phyloP scores from a whole-genome alignment of 1,284 basidiomycete species.

The Sporisorium exsertum region DNA sequence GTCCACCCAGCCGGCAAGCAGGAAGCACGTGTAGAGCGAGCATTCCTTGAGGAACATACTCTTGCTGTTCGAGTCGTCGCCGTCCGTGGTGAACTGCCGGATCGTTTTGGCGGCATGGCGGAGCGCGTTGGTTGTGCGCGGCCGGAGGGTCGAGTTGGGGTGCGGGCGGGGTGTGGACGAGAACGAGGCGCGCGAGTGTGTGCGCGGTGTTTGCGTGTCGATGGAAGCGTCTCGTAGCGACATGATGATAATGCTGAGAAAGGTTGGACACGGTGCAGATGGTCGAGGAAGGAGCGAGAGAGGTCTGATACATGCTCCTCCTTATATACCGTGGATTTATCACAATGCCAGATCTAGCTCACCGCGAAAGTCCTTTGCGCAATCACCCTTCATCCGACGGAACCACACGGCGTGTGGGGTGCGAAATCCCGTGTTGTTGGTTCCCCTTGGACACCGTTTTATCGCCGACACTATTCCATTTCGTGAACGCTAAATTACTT shows the following conservation, averaged over 20 bases:
- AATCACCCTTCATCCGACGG: background rate
- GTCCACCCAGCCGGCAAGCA: conserved; percentile 52
- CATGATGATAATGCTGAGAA: background rate
- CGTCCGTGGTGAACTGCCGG: conserved; percentile 1
- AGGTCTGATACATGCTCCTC: background rate
- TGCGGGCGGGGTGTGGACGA: background rate
- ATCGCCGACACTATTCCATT: background rate
- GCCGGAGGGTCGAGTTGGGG: conserved; percentile 6
- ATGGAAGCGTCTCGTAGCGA: conserved; percentile 17
- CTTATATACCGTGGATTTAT: background rate
- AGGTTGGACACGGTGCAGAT: background rate
- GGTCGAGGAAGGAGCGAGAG: background rate
- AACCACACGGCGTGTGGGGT: too few relatives aligned
- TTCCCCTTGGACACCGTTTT: background rate
- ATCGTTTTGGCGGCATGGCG: conserved; percentile 34
- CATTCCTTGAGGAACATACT: conserved; percentile 44
- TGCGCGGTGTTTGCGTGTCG: background rate
- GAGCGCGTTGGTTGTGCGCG: conserved; percentile 12
- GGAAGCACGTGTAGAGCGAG: conserved; percentile 40
- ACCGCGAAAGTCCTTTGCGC: too few relatives aligned
- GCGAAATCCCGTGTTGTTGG: too few relatives aligned
- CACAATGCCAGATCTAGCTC: too few relatives aligned
- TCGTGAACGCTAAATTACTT: background rate
- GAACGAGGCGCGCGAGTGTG: conserved; percentile 14
- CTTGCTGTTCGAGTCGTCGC: conserved; percentile 9